These are phyloP conservation scores for Chrysosporium keratinophilum DNA, from an alignment of 2,329 filamentous ascomycete species.

Conservation along the genomic window DNA sequence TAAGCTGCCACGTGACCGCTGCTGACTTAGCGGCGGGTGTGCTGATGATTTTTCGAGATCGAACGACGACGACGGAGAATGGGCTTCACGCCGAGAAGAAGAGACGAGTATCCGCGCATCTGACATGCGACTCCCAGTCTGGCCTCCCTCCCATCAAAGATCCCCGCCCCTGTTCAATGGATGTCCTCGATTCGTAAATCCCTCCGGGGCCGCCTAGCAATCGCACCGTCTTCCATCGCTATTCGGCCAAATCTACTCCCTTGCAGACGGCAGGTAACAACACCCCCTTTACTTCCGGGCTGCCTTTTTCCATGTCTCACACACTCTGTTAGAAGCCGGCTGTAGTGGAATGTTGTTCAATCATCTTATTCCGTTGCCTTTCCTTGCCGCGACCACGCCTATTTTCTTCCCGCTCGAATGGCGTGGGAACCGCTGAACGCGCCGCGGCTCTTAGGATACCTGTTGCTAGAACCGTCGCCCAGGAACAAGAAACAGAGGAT, in stretches of 20 bases:
- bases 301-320: not conserved
- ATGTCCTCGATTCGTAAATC: slow-evolving; percentile 13
- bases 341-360: not conserved
- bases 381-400: not conserved
- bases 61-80: not conserved
- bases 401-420: not conserved
- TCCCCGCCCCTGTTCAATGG: slow-evolving; percentile 9
- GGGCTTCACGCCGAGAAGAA: not conserved
- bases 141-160: not conserved
- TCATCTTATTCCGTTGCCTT: not conserved
- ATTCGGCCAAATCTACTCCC: not conserved
- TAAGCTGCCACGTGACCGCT: not conserved
- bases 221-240: not conserved
- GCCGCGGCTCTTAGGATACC: not conserved
- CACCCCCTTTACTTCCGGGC: not conserved
- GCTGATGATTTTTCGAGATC: not conserved
- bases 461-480: not conserved
- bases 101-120: not conserved
- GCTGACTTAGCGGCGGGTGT: not conserved
- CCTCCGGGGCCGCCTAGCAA: slow-evolving; percentile 8
- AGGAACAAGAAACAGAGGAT: not conserved
- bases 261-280: not conserved
- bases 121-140: not conserved
- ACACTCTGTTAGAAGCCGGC: not conserved
- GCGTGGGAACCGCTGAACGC: not conserved